These are phyloP conservation scores for Ophiocordyceps camponoti-rufipedis DNA, from an alignment of 2,329 filamentous ascomycete species.

Conservation along the genomic window DNA sequence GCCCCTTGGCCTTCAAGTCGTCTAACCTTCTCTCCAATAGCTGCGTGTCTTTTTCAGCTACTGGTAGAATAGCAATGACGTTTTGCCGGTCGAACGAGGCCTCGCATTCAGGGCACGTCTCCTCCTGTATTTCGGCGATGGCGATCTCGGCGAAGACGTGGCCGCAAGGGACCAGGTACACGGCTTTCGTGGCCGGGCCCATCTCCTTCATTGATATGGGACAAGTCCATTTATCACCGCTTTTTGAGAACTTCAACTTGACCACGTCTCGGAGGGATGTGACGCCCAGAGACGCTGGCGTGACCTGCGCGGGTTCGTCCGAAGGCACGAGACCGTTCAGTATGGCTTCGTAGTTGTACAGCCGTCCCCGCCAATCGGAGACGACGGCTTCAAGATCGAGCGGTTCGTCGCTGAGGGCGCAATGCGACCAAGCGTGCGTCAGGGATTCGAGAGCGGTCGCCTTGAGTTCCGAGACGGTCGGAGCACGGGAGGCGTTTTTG, in stretches of 20 bases:
- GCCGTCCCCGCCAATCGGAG: constrained; percentile 63
- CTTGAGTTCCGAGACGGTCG: constrained; percentile 73
- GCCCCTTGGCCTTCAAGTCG: constrained; percentile 48
- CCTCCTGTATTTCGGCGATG: constrained; percentile 59
- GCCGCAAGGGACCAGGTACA: constrained; percentile 87
- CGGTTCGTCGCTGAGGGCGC: constrained; percentile 65
- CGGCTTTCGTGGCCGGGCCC: constrained; percentile 59
- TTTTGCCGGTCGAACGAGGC: constrained; percentile 55
- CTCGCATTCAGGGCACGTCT: constrained; percentile 53
- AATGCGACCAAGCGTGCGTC: constrained; percentile 71
- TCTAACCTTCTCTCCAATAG: constrained; percentile 47
- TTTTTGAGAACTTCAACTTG: constrained; percentile 52
- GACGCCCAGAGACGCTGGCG: constrained; percentile 38
- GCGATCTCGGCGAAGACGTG: constrained; percentile 84
- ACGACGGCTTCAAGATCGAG: constrained; percentile 56
- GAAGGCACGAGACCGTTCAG: constrained; percentile 40
- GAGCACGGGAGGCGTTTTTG: constrained; percentile 72
- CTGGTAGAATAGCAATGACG: constrained; percentile 66
- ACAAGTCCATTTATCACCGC: constrained; percentile 51
- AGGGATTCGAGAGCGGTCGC: constrained; percentile 73
- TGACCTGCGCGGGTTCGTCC: constrained; percentile 35
- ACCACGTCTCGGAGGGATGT: constrained; percentile 73
- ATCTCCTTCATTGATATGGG: constrained; percentile 77
- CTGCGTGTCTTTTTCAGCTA: constrained; percentile 49
- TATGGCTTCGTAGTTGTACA: constrained; percentile 92